Base-by-base conservation (phyloP, 345 rosid species). In the Acer negundo region DNA sequence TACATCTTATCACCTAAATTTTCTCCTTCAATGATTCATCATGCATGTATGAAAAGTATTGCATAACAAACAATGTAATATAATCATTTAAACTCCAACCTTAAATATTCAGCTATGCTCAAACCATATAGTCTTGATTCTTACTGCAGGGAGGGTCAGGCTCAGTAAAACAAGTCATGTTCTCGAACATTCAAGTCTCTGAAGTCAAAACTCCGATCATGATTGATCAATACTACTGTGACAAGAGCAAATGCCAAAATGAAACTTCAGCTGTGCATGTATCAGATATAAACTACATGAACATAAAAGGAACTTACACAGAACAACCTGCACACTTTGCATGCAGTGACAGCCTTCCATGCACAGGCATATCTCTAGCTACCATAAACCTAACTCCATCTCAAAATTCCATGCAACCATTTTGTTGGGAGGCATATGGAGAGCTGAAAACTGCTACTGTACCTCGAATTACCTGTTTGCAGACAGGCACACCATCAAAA, bases 211-310 rank as follows among this genome's bases (percentile, higher is more conserved):
- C 80, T 62, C 98, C 98, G 1, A 95, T 95, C 13, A 75, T 93
- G 82, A 95, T 95, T 7, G 94, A 95, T 73, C 99, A 95, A 80
- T 95, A 81, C 85, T 93, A 90, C 84, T 93, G 97, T 65, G 93
- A 88, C 74, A 80, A 81, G 67, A 72, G 87, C 73, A 85, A 75
- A 42, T 95, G 98, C 85, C 75, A 67, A 62, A 93, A 92, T 64
- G 74, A 87, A 77, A 86, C 93, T 70, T 92, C 97, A 17, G 94
- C 98, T 13, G 99, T 95, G 72, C 90, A 89, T 46, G 84, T 95
- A 58, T 89, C 92, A 44, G 86, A 79, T 74, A 87, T 92, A 83
- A 89, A 88, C 85, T 95, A 93, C 68, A 56, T 77, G 68, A 88
- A 87, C 72, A 90, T 95, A 78, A 78, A 77, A 83, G 99, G 99